These are phyloP conservation scores for Pisolithus microcarpus DNA, from an alignment of 768 basidiomycete species.

Conservation along the genomic window DNA sequence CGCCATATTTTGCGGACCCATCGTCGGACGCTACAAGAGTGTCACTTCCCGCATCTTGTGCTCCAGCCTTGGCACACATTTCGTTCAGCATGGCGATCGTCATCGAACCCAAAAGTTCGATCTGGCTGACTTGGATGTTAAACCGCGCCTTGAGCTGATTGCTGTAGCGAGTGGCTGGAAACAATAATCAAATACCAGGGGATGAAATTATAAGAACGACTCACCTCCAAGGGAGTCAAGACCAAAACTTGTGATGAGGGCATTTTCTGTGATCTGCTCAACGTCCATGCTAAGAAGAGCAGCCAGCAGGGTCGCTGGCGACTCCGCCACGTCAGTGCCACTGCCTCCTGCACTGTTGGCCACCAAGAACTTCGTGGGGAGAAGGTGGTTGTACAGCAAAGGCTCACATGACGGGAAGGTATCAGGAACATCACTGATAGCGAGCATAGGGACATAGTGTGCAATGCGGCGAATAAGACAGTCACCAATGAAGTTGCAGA, in stretches of 20 bases:
- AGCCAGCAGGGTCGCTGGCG: slow-evolving; percentile 21
- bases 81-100: slow-evolving; percentile 19
- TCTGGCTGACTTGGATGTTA: slow-evolving; percentile 18
- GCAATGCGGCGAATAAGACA: slow-evolving; percentile 22
- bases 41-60: slow-evolving; percentile 4
- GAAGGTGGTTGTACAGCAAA: slow-evolving; percentile 19
- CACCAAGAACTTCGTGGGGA: slow-evolving; percentile 18
- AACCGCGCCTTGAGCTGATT: slow-evolving; percentile 23
- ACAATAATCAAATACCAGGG: background rate
- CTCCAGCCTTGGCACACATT: slow-evolving; percentile 14
- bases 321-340: slow-evolving; percentile 11
- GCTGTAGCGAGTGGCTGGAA: slow-evolving; percentile 24
- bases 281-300: slow-evolving; percentile 18
- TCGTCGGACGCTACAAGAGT: slow-evolving; percentile 10
- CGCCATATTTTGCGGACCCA: slow-evolving; percentile 22
- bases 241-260: slow-evolving; percentile 22
- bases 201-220: background rate
- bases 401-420: slow-evolving; percentile 23
- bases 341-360: slow-evolving; percentile 5
- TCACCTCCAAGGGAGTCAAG: slow-evolving; percentile 18
- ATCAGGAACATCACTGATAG: slow-evolving; percentile 18
- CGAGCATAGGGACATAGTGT: slow-evolving; percentile 26
- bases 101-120: slow-evolving; percentile 13
- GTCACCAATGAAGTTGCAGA: slow-evolving; percentile 27
- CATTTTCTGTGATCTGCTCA: slow-evolving; percentile 25